These are phyloP conservation scores for Pseudisothecium myosuroides DNA, from an alignment of 225 moss, liverwort and hornwort genomes.

Conservation along the genomic window DNA sequence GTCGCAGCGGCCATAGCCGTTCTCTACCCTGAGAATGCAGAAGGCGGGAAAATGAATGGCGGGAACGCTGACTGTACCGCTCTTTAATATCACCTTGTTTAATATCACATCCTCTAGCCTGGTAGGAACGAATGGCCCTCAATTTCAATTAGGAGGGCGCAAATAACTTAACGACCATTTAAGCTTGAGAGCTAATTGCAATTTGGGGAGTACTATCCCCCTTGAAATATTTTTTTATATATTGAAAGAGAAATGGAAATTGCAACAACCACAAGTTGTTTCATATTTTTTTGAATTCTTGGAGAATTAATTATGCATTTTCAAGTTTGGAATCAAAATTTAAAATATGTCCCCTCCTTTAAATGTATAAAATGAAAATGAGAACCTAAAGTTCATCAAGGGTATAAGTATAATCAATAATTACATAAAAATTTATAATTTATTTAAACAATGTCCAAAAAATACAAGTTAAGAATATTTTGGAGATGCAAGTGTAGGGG, in stretches of 20 bases:
- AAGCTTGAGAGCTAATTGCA: not conserved
- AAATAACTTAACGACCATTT: not conserved
- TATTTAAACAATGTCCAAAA: not conserved
- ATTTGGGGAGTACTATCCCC: not conserved
- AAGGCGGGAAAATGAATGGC: conserved; percentile 16
- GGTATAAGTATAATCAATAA: not conserved
- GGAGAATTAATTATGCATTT: not conserved
- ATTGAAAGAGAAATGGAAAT: not conserved
- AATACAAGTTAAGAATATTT: not conserved
- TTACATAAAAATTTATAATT: not conserved
- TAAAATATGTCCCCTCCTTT: not conserved
- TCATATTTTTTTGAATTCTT: not conserved
- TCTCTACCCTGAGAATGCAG: not conserved
- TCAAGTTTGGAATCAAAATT: not conserved
- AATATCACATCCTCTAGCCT: not conserved
- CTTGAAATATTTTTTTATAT: fast-evolving
- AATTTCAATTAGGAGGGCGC: not conserved
- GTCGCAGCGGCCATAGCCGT: not conserved
- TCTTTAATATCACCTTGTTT: not conserved
- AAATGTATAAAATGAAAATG: not conserved
- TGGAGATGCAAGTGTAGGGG: fast-evolving
- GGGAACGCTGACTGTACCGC: conserved; percentile 2
- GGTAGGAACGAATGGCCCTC: not conserved
- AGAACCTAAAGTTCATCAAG: not conserved
- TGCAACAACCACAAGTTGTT: not conserved